These are phyloP conservation scores for Pseudogymnoascus sp. DNA, from an alignment of 2,329 filamentous ascomycete species.

Conservation along the genomic window DNA sequence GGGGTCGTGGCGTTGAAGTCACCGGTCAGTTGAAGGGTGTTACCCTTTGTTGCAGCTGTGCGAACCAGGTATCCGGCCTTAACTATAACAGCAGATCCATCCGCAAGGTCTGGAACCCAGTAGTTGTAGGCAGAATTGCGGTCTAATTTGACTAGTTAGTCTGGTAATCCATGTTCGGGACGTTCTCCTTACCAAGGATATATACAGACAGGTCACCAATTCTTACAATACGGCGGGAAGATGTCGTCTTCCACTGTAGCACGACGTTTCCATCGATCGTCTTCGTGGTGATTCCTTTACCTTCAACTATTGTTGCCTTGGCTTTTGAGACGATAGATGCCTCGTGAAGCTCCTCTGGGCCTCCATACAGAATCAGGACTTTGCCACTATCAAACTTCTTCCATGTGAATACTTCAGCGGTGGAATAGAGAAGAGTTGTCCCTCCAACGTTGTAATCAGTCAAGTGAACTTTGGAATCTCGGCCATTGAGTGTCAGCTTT, in stretches of 20 bases:
- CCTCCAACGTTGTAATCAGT: constrained; percentile 54
- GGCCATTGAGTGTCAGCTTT: constrained; percentile 45
- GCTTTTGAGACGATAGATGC: constrained; percentile 29
- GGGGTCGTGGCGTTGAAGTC: constrained; percentile 61
- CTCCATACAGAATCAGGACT: constrained; percentile 54
- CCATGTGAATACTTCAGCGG: constrained; percentile 60
- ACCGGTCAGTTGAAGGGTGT: constrained; percentile 51
- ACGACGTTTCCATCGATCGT: constrained; percentile 35
- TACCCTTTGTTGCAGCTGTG: constrained; percentile 44
- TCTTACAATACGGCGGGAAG: constrained; percentile 39
- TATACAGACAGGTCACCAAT: constrained; percentile 26
- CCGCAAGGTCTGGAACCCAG: constrained; percentile 49
- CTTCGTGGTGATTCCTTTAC: constrained; percentile 19
- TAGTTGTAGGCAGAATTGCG: constrained; percentile 60
- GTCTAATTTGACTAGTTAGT: constrained; percentile 33
- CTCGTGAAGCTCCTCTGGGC: constrained; percentile 51
- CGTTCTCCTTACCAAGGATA: constrained; percentile 20
- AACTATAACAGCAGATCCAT: constrained; percentile 39
- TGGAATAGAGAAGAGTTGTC: constrained; percentile 52
- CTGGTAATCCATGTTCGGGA: constrained; percentile 28
- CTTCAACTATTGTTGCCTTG: constrained; percentile 24
- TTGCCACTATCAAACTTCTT: constrained; percentile 50
- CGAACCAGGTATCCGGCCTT: constrained; percentile 56
- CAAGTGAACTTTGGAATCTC: constrained; percentile 59
- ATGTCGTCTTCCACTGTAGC: constrained; percentile 44